Percentiles rank a stretch among this genome's conserved stretches.
phyloP scores from a whole-genome alignment of 352 stramenopile species.

The Hyaloperonospora brassicae region DNA sequence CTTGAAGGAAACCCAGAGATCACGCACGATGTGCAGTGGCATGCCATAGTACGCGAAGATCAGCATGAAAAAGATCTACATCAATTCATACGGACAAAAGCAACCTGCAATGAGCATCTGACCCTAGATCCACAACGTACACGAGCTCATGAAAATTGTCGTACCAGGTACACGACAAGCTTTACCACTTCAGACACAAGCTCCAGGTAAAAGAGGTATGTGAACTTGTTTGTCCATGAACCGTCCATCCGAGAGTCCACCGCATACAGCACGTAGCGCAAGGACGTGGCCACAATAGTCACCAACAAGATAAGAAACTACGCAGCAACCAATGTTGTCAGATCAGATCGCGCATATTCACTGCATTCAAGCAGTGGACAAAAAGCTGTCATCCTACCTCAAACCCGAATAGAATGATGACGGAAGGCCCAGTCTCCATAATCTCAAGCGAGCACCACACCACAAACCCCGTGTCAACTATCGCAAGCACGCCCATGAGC shows the following conservation, averaged over 20 bases:
- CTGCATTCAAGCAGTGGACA: not conserved
- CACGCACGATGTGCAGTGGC: constrained; percentile 95
- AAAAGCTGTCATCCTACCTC: constrained; percentile 43
- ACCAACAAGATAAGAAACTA: constrained; percentile 91
- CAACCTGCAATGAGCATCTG: not conserved
- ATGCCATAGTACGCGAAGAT: constrained; percentile 97
- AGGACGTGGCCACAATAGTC: constrained; percentile 83
- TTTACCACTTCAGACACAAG: constrained; percentile 92
- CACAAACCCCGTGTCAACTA: constrained; percentile 86
- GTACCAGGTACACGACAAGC: constrained; percentile 93
- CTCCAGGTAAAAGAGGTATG: constrained; percentile 93
- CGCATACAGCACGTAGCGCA: constrained; percentile 90
- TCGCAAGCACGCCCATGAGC: constrained; percentile 83
- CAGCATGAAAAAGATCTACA: constrained; percentile 93
- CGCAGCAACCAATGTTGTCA: constrained; percentile 7
- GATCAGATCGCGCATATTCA: not conserved
- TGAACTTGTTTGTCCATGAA: constrained; percentile 86
- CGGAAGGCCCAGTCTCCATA: constrained; percentile 77
- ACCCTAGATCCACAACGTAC: not conserved
- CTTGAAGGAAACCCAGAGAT: constrained; percentile 92
- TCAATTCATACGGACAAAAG: constrained; percentile 1
- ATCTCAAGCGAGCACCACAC: constrained; percentile 79
- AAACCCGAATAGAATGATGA: constrained; percentile 95
- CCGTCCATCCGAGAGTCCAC: constrained; percentile 88
- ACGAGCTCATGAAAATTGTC: constrained; percentile 1